A percentile compares a stretch with the other conserved stretches of the same genome.
phyloP scores from a whole-genome alignment of 768 basidiomycete species.

The Psilocybe cubensis region DNA sequence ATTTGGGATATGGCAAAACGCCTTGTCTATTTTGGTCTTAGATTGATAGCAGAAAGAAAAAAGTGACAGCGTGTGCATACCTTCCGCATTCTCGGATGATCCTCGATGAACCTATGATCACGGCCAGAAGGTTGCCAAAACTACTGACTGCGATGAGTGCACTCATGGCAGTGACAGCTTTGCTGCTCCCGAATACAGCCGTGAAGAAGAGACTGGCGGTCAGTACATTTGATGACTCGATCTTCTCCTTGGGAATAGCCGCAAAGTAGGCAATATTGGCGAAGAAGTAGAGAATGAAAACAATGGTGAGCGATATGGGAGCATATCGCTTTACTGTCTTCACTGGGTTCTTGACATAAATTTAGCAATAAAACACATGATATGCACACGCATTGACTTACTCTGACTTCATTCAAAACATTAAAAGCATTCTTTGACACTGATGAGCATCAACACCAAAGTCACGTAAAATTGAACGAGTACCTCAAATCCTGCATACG shows the following conservation, averaged over 20 bases:
- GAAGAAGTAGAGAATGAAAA: constrained; percentile 51
- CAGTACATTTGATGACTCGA: constrained; percentile 45
- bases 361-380: background rate
- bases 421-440: constrained; percentile 43
- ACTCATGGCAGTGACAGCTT: constrained; percentile 36
- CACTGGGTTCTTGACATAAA: constrained; percentile 37
- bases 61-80: constrained; percentile 4
- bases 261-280: constrained; percentile 47
- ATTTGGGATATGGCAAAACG: constrained; percentile 51
- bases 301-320: constrained; percentile 46
- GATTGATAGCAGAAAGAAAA: background rate
- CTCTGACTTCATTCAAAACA: constrained; percentile 46
- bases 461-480: background rate
- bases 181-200: constrained; percentile 47
- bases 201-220: constrained; percentile 54
- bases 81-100: constrained; percentile 49
- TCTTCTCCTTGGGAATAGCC: constrained; percentile 46
- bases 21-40: constrained; percentile 38
- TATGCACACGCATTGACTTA: constrained; percentile 4
- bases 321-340: constrained; percentile 49
- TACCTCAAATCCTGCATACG: constrained; percentile 41
- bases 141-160: constrained; percentile 43
- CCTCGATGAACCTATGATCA: constrained; percentile 45
- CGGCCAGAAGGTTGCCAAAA: constrained; percentile 41
- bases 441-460: background rate